Evolutionary conservation across 2,329 filamentous ascomycete genomes (phyloP).

Genomic region (Diplodia seriata): DNA sequence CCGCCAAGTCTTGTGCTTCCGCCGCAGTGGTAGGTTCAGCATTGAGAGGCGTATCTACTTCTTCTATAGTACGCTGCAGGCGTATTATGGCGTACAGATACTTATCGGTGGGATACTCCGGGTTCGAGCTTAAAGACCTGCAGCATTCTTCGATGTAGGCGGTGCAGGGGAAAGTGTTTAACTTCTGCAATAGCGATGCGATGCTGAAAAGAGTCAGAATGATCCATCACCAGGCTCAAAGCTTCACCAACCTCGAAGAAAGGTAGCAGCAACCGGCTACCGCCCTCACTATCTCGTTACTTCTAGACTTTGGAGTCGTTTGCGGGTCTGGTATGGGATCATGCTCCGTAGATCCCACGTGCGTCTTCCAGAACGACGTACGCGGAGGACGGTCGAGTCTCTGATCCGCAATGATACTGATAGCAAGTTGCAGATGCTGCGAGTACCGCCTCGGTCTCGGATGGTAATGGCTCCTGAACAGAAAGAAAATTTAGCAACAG

Average conservation of each 20-base stretch:
- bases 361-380: constrained; percentile 35
- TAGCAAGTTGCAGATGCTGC: constrained; percentile 19
- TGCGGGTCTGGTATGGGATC: not conserved
- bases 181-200: constrained; percentile 44
- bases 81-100: constrained; percentile 48
- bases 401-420: constrained; percentile 42
- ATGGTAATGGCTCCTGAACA: constrained; percentile 44
- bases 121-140: constrained; percentile 42
- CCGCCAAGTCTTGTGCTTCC: not conserved
- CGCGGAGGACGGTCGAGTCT: constrained; percentile 38
- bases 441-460: constrained; percentile 37
- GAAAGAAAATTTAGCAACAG: not conserved
- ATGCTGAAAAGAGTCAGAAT: not conserved
- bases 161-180: constrained; percentile 46
- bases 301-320: not conserved
- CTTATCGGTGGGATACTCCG: constrained; percentile 45
- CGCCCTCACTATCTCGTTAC: not conserved
- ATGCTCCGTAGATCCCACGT: constrained; percentile 14
- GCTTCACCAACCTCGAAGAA: not conserved
- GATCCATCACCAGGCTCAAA: not conserved
- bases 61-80: constrained; percentile 46
- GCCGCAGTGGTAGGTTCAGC: constrained; percentile 29
- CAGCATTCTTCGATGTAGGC: constrained; percentile 49
- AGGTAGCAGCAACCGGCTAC: constrained; percentile 14
- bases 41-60: constrained; percentile 33